These are phyloP conservation scores for Leishmania gerbilli DNA, from an alignment of 208 protist species.

Conservation along the genomic window DNA sequence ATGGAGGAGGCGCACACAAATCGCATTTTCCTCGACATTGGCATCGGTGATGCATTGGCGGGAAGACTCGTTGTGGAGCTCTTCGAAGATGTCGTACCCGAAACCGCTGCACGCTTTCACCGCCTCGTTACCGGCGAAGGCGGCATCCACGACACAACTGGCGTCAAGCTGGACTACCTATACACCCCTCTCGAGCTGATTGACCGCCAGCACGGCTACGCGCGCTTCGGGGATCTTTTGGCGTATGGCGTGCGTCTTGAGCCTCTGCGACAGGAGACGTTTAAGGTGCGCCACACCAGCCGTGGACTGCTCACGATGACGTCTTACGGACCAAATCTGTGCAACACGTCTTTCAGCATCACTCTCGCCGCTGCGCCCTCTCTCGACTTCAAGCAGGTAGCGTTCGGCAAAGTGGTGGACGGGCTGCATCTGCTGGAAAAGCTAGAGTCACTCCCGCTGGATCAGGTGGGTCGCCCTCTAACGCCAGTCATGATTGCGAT, in stretches of 20 bases:
- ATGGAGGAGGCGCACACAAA: slow-evolving; percentile 73
- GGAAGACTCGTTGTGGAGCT: slow-evolving; percentile 91
- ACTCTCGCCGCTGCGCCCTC: slow-evolving; percentile 62
- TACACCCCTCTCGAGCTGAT: slow-evolving; percentile 62
- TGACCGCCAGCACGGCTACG: slow-evolving; percentile 44
- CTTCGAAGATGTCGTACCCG: slow-evolving; percentile 82
- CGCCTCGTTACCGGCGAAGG: slow-evolving; percentile 76
- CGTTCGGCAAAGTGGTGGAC: slow-evolving; percentile 93
- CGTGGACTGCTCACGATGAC: slow-evolving; percentile 91
- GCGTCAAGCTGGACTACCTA: slow-evolving; percentile 79
- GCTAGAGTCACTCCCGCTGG: slow-evolving; percentile 68
- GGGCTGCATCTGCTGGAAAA: slow-evolving; percentile 73
- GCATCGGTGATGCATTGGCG: slow-evolving; percentile 66
- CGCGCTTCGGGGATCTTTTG: slow-evolving; percentile 42
- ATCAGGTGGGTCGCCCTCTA: slow-evolving; percentile 59
- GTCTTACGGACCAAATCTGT: slow-evolving; percentile 71
- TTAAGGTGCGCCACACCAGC: slow-evolving; percentile 80
- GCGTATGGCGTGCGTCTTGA: slow-evolving; percentile 52
- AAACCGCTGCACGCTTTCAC: slow-evolving; percentile 91
- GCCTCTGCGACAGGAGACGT: slow-evolving; percentile 86
- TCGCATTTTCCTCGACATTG: slow-evolving; percentile 84
- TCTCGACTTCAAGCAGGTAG: slow-evolving; percentile 94
- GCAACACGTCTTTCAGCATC: slow-evolving; percentile 75
- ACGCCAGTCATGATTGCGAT: slow-evolving; percentile 62
- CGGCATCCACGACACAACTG: slow-evolving; percentile 54